These are phyloP conservation scores for Diaporthe vaccinii DNA, from an alignment of 2,329 filamentous ascomycete species.

Conservation along the genomic window DNA sequence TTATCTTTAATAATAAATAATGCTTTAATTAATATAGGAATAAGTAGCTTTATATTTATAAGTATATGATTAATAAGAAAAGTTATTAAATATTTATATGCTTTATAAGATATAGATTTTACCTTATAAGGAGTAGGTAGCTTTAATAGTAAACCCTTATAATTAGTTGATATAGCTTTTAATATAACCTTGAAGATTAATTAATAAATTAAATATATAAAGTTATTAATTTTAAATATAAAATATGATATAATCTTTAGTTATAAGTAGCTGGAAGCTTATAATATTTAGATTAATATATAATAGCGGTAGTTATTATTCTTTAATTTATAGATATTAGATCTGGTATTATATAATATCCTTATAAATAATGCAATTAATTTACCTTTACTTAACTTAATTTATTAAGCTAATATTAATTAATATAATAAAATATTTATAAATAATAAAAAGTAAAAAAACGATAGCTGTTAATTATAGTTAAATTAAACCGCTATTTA, in stretches of 20 bases:
- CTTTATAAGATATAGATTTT: background rate
- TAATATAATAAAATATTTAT: background rate
- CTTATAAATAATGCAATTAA: background rate
- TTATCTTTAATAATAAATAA: no score
- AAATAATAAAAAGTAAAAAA: background rate
- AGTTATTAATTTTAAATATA: background rate
- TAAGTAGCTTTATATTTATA: constrained; percentile 1
- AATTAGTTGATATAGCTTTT: background rate
- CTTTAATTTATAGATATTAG: background rate
- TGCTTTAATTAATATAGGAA: background rate
- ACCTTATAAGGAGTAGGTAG: background rate
- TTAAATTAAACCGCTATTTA: background rate
- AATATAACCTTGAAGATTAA: background rate
- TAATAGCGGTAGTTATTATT: background rate
- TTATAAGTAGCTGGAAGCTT: background rate
- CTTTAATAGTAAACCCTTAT: background rate
- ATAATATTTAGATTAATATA: background rate
- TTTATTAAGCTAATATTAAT: background rate
- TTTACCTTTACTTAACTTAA: background rate
- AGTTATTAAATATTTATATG: background rate
- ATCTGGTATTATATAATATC: background rate
- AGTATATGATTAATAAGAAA: background rate
- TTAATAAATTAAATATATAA: background rate
- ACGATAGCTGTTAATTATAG: background rate
- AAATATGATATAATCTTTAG: constrained; percentile 1